These are phyloP conservation scores for Dittrichia graveolens DNA, from an alignment of 129 eudicot species.

Conservation along the genomic window DNA sequence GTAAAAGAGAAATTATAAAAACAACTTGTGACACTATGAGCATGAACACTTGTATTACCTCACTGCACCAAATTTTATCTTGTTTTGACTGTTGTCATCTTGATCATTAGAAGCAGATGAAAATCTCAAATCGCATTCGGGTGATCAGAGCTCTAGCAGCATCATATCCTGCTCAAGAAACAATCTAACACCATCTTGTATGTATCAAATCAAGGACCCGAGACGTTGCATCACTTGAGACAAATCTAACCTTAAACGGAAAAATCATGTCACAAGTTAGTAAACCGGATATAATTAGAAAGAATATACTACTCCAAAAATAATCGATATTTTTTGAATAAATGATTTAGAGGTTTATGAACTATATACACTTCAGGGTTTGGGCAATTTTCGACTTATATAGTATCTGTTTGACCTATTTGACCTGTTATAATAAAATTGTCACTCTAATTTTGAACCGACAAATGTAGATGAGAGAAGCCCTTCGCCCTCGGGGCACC, in stretches of 20 bases:
- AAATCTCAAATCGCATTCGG: not conserved
- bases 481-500: too few relatives aligned
- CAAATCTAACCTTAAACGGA: conserved; percentile 1
- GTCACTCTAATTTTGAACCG: too few relatives aligned
- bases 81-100: not conserved
- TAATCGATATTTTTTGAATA: too few relatives aligned
- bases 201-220: not conserved
- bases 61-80: not conserved
- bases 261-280: not conserved
- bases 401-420: too few relatives aligned
- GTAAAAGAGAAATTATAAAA: not conserved
- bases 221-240: not conserved
- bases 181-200: conserved; percentile 1
- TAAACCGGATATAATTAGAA: too few relatives aligned
- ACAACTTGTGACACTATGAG: not conserved
- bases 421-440: too few relatives aligned
- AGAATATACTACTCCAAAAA: too few relatives aligned
- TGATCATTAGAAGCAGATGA: not conserved
- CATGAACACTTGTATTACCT: not conserved
- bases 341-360: too few relatives aligned
- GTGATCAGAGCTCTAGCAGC: not conserved
- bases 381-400: too few relatives aligned
- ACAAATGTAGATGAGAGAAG: too few relatives aligned
- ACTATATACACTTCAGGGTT: too few relatives aligned
- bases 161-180: not conserved